phyloP scores from a whole-genome alignment of 306 rosid genomes.

The Dryas octopetala region DNA sequence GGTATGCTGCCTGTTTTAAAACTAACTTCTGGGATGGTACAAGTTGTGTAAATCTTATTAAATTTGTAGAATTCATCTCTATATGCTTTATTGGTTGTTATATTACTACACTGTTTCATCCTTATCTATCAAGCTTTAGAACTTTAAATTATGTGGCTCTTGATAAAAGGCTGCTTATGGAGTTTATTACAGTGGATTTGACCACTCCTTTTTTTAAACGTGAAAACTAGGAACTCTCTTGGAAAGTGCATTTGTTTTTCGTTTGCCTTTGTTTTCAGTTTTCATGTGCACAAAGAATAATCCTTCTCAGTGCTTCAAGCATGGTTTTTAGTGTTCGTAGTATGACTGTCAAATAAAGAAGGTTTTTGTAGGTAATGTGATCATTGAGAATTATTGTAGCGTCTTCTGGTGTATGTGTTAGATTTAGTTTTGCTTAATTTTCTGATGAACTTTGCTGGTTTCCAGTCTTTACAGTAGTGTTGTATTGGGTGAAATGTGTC shows the following conservation, averaged over 20 bases:
- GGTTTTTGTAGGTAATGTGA: neutral
- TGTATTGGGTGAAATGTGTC: too few relatives aligned
- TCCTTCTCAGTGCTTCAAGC: neutral
- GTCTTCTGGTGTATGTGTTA: neutral
- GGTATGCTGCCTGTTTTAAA: slow-evolving; percentile 49
- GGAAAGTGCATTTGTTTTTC: neutral
- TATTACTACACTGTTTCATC: slow-evolving; percentile 14
- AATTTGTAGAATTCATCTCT: neutral
- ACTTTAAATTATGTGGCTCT: slow-evolving; percentile 19
- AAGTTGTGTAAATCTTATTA: neutral
- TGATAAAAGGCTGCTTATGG: neutral
- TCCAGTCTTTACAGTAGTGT: too few relatives aligned
- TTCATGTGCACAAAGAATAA: neutral
- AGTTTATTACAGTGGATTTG: neutral
- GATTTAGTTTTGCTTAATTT: neutral
- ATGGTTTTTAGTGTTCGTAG: neutral
- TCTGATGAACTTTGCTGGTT: too few relatives aligned
- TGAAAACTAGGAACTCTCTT: neutral
- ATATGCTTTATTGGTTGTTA: neutral
- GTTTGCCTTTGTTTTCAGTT: neutral
- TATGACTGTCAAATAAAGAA: neutral
- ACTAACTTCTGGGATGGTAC: neutral
- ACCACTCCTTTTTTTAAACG: neutral
- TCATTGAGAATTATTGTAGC: neutral
- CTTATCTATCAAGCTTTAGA: slow-evolving; percentile 5